Evolutionary conservation across 441 rosid genomes (phyloP).

Genomic region (Mallotus repandus): DNA sequence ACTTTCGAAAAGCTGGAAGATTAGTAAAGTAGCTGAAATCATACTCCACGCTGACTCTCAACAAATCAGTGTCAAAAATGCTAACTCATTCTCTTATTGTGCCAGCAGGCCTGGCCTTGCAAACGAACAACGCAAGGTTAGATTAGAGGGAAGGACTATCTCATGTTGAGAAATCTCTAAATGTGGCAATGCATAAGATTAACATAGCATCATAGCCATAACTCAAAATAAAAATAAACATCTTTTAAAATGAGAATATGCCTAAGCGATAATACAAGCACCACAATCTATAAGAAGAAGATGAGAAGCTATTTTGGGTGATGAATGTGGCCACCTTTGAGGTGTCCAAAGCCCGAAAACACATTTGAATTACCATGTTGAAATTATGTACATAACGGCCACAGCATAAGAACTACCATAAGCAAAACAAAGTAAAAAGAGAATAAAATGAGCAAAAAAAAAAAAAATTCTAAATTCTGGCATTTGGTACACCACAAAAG

Average conservation of each 20-base stretch:
- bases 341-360: slow-evolving; percentile 21
- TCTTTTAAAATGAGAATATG: neutral
- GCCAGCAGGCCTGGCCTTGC: too few relatives aligned
- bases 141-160: too few relatives aligned
- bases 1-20: too few relatives aligned
- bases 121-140: too few relatives aligned
- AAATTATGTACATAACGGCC: slow-evolving; percentile 29
- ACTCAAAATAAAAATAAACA: neutral
- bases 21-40: too few relatives aligned
- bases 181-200: too few relatives aligned
- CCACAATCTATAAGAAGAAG: slow-evolving; percentile 4
- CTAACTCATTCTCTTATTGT: too few relatives aligned
- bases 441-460: neutral
- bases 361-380: slow-evolving; percentile 22
- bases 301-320: neutral
- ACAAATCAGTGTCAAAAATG: too few relatives aligned
- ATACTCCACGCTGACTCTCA: too few relatives aligned
- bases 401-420: slow-evolving; percentile 10
- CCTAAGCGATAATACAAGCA: slow-evolving; percentile 9
- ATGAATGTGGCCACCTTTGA: slow-evolving; percentile 7
- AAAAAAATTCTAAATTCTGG: neutral
- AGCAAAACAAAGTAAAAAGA: neutral
- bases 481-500: slow-evolving; percentile 12
- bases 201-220: neutral
- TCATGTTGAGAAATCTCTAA: too few relatives aligned